These are phyloP conservation scores for Microbotryum violaceum DNA, from an alignment of 1,284 basidiomycete species.

Conservation along the genomic window DNA sequence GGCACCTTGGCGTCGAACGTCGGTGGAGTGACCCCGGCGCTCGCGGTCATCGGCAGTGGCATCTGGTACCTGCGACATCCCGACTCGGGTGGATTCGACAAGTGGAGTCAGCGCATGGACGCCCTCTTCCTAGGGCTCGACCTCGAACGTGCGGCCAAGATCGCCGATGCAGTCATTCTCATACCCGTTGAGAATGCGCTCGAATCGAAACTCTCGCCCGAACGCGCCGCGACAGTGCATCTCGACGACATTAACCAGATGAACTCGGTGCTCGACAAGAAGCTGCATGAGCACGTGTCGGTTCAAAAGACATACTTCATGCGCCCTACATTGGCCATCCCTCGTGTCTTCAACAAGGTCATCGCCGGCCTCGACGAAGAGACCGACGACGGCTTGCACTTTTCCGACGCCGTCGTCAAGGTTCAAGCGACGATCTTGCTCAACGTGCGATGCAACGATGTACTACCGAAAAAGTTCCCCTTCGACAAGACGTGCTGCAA, in stretches of 20 bases:
- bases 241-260: slow-evolving; percentile 46
- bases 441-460: slow-evolving; percentile 73
- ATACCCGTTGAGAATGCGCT: slow-evolving; percentile 66
- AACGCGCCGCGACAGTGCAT: slow-evolving; percentile 47
- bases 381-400: slow-evolving; percentile 78
- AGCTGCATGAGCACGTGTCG: slow-evolving; percentile 26
- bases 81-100: slow-evolving; percentile 61
- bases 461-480: slow-evolving; percentile 59
- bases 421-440: slow-evolving; percentile 69
- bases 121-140: slow-evolving; percentile 46
- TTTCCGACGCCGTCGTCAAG: slow-evolving; percentile 55
- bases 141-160: slow-evolving; percentile 42
- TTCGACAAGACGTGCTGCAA: slow-evolving; percentile 76
- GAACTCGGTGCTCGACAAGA: slow-evolving; percentile 64
- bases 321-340: slow-evolving; percentile 12
- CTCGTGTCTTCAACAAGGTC: slow-evolving; percentile 27
- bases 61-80: slow-evolving; percentile 75
- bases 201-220: slow-evolving; percentile 53
- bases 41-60: slow-evolving; percentile 74
- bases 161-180: slow-evolving; percentile 64
- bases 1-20: slow-evolving; percentile 27
- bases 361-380: slow-evolving; percentile 40
- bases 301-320: too few relatives aligned
- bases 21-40: slow-evolving; percentile 44
- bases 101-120: slow-evolving; percentile 68